These are phyloP conservation scores for Claviceps capensis DNA, from an alignment of 2,329 filamentous ascomycete species.

Conservation along the genomic window DNA sequence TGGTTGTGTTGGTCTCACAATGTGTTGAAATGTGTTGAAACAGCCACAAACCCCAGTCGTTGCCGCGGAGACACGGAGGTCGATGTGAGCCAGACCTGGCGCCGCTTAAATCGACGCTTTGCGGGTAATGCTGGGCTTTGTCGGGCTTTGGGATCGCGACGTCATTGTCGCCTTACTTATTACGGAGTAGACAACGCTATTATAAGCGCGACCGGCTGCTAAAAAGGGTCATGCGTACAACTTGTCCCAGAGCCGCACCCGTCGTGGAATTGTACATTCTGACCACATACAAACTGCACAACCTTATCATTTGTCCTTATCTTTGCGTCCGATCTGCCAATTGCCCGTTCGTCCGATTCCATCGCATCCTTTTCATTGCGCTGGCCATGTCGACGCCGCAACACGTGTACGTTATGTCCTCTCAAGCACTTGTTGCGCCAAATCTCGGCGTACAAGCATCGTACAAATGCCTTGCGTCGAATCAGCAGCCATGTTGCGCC, in stretches of 20 bases:
- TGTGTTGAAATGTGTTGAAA: too few species aligned
- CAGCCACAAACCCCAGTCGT: too few species aligned
- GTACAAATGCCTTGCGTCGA: constrained; percentile 9
- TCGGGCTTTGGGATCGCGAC: not conserved
- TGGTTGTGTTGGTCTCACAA: too few species aligned
- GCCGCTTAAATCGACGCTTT: too few species aligned
- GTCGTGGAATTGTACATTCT: too few species aligned
- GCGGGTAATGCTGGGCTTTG: not conserved
- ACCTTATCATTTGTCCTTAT: not conserved
- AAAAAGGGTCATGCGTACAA: constrained; percentile 1
- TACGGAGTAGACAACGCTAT: not conserved
- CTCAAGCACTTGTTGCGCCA: constrained; percentile 5
- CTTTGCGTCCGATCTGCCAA: not conserved
- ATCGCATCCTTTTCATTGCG: not conserved
- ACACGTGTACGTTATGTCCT: constrained; percentile 20
- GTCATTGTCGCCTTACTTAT: not conserved
- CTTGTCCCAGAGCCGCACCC: not conserved
- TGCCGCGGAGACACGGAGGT: too few species aligned
- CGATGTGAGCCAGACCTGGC: too few species aligned
- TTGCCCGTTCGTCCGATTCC: not conserved
- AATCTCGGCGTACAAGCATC: not conserved
- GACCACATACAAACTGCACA: not conserved
- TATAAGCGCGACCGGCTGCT: not conserved
- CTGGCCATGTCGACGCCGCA: constrained; percentile 16
- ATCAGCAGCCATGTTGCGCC: constrained; percentile 7